Base-by-base conservation (phyloP, 495 filamentous ascomycete species). In the Recurvomyces mirabilis region DNA sequence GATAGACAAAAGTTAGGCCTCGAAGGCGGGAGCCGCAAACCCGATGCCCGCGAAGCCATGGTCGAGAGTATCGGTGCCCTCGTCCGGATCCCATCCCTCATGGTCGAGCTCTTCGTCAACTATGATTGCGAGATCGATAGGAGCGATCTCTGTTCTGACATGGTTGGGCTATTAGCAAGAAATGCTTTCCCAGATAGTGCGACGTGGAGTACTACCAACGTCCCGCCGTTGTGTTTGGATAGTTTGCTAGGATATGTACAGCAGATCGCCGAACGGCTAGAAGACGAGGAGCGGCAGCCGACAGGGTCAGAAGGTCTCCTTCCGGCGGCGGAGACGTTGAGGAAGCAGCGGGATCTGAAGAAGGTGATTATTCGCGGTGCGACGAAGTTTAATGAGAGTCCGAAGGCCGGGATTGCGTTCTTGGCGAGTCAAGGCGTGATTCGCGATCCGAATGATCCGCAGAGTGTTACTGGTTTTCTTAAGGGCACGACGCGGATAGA, bases 171-270 rank as follows among this genome's bases (percentile, higher is more conserved):
- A 28, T 70, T 99, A 28, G 87, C 91, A 21, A 72, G 91, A 43
- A 96, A 93, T 56, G 91, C 91, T 9, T 87, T 99, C 53, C 91
- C 91, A 6, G 91, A 99, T 57, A 94, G 91, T 2, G 93, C 88
- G 10, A 96, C 89, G 18, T 99, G 91, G 91, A 99, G 91, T 61
- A 99, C 91, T 0, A 95, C 91, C 20, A 99, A 93, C 59, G 91
- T 99, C 10, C 91, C 91, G 14, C 91, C 93, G 2, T 63, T 99
- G 15, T 99, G 93, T 56, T 67, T 99, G 7, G 91, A 99, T 56
- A 82, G 91, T 35, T 71, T 96, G 1, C 70, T 99, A 12, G 78
- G 87, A 13, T 96, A 87, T 52, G 73, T 99, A 31, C 87, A 93
- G 54, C 94, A 81, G 41, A 79, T 99, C 43, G 79, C 86, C 10